Percentiles rank a stretch among this genome's conserved stretches.
Evolutionary conservation across 139 green algal species (phyloP).

Genomic region (Zygnema circumcarinatum): DNA sequence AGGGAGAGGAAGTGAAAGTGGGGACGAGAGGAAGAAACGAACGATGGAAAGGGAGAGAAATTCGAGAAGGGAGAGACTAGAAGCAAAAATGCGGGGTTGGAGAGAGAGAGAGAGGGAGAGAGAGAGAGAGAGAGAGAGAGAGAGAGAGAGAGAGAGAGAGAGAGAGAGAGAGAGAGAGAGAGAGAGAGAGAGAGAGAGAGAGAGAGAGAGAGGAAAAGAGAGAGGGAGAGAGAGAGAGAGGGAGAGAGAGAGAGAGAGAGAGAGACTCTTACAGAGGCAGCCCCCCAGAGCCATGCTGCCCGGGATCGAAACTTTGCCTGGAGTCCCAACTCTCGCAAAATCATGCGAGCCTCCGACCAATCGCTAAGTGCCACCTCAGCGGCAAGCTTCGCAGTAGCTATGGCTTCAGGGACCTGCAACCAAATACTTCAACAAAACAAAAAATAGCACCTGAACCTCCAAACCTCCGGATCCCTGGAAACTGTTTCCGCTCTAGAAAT

Average conservation of each 20-base stretch:
- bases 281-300: slow-evolving; percentile 37
- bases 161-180: neutral
- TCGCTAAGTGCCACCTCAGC: neutral
- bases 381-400: neutral
- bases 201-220: too few relatives aligned
- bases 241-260: slow-evolving; percentile 6
- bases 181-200: too few relatives aligned
- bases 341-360: neutral
- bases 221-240: too few relatives aligned
- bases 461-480: too few relatives aligned
- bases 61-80: neutral
- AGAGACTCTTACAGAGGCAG: slow-evolving; percentile 21
- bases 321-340: slow-evolving; percentile 23
- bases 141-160: neutral
- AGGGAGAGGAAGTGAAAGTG: neutral
- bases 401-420: slow-evolving; percentile 17
- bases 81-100: slow-evolving; percentile 5
- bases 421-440: too few relatives aligned
- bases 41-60: slow-evolving; percentile 31
- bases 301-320: slow-evolving; percentile 6
- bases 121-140: slow-evolving; percentile 43
- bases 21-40: too few relatives aligned
- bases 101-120: slow-evolving; percentile 27
- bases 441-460: too few relatives aligned
- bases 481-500: too few relatives aligned